A percentile compares a stretch with the other conserved stretches of the same genome.
Evolutionary conservation across 495 filamentous ascomycete genomes (phyloP).

Genomic region (Penicillium alfredii): DNA sequence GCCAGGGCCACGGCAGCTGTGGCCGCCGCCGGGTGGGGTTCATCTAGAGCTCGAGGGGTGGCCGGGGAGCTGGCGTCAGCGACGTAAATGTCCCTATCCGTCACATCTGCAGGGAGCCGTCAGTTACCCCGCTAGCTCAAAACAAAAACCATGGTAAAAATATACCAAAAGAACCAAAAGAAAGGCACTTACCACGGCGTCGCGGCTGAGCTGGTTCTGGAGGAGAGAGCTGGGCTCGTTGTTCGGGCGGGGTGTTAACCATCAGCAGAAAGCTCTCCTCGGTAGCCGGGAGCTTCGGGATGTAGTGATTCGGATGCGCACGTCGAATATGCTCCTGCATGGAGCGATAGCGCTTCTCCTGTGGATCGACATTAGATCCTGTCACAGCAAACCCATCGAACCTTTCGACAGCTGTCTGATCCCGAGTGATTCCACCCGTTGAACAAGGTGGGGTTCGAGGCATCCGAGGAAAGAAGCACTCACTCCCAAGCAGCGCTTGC

Average conservation of each 20-base stretch:
- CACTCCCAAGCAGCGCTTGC: constrained; percentile 95
- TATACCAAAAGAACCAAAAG: constrained; percentile 2
- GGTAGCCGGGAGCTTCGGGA: constrained; percentile 96
- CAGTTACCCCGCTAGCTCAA: constrained; percentile 15
- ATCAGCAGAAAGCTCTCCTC: constrained; percentile 97
- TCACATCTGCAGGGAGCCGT: constrained; percentile 32
- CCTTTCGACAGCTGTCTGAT: too few relatives aligned
- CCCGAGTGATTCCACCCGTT: too few relatives aligned
- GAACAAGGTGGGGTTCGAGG: constrained; percentile 7
- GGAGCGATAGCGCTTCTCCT: constrained; percentile 97
- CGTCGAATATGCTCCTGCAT: constrained; percentile 99
- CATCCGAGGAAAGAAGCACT: constrained; percentile 40
- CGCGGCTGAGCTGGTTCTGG: constrained; percentile 41
- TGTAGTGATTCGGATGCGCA: constrained; percentile 96
- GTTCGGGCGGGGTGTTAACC: constrained; percentile 83
- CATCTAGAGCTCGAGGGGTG: constrained; percentile 68
- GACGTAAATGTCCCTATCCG: constrained; percentile 48
- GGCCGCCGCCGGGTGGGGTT: constrained; percentile 62
- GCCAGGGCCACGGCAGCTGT: constrained; percentile 82
- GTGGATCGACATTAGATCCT: constrained; percentile 27
- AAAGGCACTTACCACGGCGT: constrained; percentile 32
- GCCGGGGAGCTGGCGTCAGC: constrained; percentile 66
- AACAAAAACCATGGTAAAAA: too few relatives aligned
- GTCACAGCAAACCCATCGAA: too few relatives aligned
- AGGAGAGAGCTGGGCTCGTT: constrained; percentile 57